These are phyloP conservation scores for Tetramitus jugosus DNA, from an alignment of 208 protist genomes.

Conservation along the genomic window DNA sequence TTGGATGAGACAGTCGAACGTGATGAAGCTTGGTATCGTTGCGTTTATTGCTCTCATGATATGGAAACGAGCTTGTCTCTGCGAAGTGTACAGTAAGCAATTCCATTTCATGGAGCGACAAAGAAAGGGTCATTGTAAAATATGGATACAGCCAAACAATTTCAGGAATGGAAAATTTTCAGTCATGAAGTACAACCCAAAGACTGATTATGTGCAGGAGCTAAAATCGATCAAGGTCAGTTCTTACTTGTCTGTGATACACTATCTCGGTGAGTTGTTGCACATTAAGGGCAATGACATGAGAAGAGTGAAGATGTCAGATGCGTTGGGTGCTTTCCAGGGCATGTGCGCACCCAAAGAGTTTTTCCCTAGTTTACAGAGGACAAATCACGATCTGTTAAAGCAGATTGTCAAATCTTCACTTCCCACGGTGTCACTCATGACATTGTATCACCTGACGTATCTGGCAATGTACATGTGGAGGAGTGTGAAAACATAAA, in stretches of 20 bases:
- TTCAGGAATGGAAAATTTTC: not conserved
- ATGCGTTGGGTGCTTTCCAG: not conserved
- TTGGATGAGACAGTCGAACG: not conserved
- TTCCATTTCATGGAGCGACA: conserved; percentile 7
- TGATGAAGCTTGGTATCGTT: not conserved
- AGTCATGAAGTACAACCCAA: conserved; percentile 15
- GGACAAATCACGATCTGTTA: too few relatives aligned
- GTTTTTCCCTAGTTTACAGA: too few relatives aligned
- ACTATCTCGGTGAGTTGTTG: not conserved
- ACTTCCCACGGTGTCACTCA: too few relatives aligned
- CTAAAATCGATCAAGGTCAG: not conserved
- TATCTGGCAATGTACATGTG: too few relatives aligned
- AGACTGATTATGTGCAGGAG: not conserved
- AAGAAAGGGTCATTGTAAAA: not conserved
- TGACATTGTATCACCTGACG: too few relatives aligned
- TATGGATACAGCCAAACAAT: conserved; percentile 15
- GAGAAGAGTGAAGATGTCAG: not conserved
- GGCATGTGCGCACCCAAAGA: not conserved
- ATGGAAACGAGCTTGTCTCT: conserved; percentile 14
- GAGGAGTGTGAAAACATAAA: too few relatives aligned
- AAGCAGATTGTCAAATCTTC: too few relatives aligned
- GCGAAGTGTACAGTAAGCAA: not conserved
- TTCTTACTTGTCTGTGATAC: not conserved
- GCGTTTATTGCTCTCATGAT: not conserved
- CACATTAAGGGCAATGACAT: not conserved